Base-by-base conservation (phyloP, 139 green algal genomes). In the Coccomyxa sp. region DNA sequence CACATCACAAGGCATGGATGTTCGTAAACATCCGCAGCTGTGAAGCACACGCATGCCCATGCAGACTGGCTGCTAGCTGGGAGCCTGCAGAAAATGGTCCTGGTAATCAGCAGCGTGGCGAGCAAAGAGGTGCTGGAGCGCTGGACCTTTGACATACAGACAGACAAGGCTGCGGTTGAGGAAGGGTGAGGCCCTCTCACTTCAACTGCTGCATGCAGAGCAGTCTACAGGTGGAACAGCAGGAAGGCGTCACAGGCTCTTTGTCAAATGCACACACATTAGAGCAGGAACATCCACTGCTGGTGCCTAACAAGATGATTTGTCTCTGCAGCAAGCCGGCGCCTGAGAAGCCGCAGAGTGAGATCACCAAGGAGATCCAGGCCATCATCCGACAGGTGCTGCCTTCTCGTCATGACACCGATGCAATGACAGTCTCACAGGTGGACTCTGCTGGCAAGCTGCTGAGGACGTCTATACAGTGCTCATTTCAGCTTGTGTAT, bases 111-210 rank as follows among this genome's bases (percentile, higher is more conserved):
- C 5, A 89, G 87, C 40, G 86, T 78, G 0, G 78, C 72, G 24
- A 90, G 70, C 24, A 87, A 92, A 12, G 88, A 96, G 76, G 91
- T 96, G 18, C 82, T 98, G 75, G 96, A 99, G 88, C 87, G 95
- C 4, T 99, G 96, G 96, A 95, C 92, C 0, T 99, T 99, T 86
- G 89, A 97, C 86, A 91, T 99, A 38, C 87, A 97, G 38, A 97
- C 94, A 6, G 91, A 97, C 77, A 84, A 89, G 73, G 84, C 86
- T 0, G 89, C 91, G 14, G 10, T 92, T 24, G 74, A 22, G 14
- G 88, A 87, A 35, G 85, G 83, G 90, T 91, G 81, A 82, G n/a
- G n/a, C n/a, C n/a, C n/a, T n/a, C n/a, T n/a, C n/a, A n/a, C n/a
- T n/a, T n/a, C n/a, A n/a, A n/a, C n/a, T n/a, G n/a, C n/a, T n/a